phyloP scores from a whole-genome alignment of 192 early-diverging fungal genomes.

The Allomyces macrogynus region DNA sequence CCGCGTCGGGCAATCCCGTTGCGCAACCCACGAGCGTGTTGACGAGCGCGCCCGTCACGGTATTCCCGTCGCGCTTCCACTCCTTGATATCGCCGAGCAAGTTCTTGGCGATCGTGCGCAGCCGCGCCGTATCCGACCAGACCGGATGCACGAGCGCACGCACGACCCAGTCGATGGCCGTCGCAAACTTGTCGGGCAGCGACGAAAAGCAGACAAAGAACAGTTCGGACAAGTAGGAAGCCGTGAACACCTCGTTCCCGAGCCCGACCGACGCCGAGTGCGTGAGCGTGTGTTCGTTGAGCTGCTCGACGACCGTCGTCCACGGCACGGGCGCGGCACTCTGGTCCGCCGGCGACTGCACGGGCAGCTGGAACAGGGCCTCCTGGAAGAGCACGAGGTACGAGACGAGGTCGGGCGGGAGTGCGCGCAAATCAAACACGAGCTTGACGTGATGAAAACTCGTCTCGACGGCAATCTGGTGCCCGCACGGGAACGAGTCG shows the following conservation, averaged over 20 bases:
- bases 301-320: conserved; percentile 8
- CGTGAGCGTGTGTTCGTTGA: conserved; percentile 23
- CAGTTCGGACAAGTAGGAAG: conserved; percentile 30
- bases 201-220: conserved; percentile 27
- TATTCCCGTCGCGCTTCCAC: conserved; percentile 39
- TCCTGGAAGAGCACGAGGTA: conserved; percentile 60
- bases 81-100: conserved; percentile 39
- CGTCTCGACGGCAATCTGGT: conserved; percentile 45
- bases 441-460: conserved; percentile 38
- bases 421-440: conserved; percentile 20
- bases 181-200: conserved; percentile 12
- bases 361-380: conserved; percentile 38
- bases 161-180: conserved; percentile 22
- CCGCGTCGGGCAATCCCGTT: background rate
- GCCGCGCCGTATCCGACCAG: conserved; percentile 41
- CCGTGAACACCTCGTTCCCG: conserved; percentile 18
- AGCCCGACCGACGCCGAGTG: conserved; percentile 23
- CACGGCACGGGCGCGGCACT: background rate
- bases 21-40: background rate
- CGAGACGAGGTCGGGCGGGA: conserved; percentile 39
- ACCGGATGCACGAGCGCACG: conserved; percentile 37
- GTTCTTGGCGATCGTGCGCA: conserved; percentile 48
- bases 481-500: conserved; percentile 25
- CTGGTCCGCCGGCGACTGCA: conserved; percentile 21
- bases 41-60: conserved; percentile 24